Evolutionary conservation across 805 yeast genomes (phyloP), one percentile per base, ranked within the genome.

Genomic region (Groenewaldozyma salmanticensis): DNA sequence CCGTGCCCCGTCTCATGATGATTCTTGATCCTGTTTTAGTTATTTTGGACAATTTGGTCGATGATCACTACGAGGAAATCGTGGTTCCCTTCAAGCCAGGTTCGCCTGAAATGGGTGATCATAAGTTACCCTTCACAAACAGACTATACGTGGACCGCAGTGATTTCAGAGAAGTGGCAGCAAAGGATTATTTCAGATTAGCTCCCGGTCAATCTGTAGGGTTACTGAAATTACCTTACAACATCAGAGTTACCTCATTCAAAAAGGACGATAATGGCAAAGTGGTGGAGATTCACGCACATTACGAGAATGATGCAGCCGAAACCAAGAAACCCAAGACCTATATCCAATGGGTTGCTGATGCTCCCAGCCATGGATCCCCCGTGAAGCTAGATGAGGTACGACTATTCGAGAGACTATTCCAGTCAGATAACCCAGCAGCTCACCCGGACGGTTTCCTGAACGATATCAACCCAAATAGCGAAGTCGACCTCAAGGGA

Each of bases 121-220:
- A 62, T 47, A 75, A 84, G 63, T 76, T 92, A 37, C 81, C 83
- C 36, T 86, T 92, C 59, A 75, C 85, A 21, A 84, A 82, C 57
- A 69, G 66, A 35, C 62, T 90, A 47, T 92, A 76, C 69, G 86
- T 92, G 57, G 98, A 92, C 62, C 71, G 90, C 57, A 70, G 80
- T 42, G 99, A 92, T 64, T 87, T 82, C 69, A 74, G 88, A 43
- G 84, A 78, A 52, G 72, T 71, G 40, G 65, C 70, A 50, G 69
- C 68, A 46, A 53, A 51, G 62, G 95, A 86, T 53, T 92, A 85
- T 64, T 92, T 85, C 74, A 78, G 99, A 62, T 72, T 92, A 53
- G 87, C 96, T 2, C 95, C 95, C 15, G 81, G 82, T 41, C 96
- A 92, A 67, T 77, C 95, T 0, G 98, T 92, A 50, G 99, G 99